These are phyloP conservation scores for Ascochyta clinopodiicola DNA, from an alignment of 2,329 filamentous ascomycete species.

Conservation along the genomic window DNA sequence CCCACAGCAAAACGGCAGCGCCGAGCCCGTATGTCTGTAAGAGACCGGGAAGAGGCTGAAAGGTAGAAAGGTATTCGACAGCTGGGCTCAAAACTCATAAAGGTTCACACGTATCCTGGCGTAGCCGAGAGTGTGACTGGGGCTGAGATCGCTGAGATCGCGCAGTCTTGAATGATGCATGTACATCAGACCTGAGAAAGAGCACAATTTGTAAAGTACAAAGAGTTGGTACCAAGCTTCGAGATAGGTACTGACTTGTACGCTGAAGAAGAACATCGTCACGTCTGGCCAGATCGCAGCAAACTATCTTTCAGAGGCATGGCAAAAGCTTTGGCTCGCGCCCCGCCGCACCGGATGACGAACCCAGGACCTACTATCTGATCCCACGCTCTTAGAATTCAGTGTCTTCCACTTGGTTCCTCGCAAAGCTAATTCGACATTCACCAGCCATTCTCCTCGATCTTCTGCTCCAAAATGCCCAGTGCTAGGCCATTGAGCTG, in stretches of 20 bases:
- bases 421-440: neutral
- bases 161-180: neutral
- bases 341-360: no score
- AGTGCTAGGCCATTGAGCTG: conserved; percentile 3
- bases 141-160: conserved; percentile 12
- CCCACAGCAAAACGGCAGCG: neutral
- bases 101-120: conserved; percentile 19
- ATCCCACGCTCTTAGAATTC: no score
- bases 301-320: no score
- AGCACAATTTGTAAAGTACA: no score
- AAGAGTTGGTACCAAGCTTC: no score
- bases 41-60: conserved; percentile 17
- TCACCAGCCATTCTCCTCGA: neutral
- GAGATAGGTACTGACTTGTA: no score
- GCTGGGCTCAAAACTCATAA: conserved; percentile 14
- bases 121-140: conserved; percentile 27
- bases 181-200: no score
- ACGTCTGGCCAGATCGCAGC: no score
- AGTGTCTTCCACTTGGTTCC: no score
- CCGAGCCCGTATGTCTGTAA: neutral
- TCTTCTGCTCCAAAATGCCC: neutral
- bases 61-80: conserved; percentile 17
- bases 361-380: no score
- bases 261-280: no score
- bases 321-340: no score